A percentile compares a stretch with the other conserved stretches of the same genome.
Evolutionary conservation across 23 red algal genomes (phyloP).

Genomic region (Chondrus crispus): DNA sequence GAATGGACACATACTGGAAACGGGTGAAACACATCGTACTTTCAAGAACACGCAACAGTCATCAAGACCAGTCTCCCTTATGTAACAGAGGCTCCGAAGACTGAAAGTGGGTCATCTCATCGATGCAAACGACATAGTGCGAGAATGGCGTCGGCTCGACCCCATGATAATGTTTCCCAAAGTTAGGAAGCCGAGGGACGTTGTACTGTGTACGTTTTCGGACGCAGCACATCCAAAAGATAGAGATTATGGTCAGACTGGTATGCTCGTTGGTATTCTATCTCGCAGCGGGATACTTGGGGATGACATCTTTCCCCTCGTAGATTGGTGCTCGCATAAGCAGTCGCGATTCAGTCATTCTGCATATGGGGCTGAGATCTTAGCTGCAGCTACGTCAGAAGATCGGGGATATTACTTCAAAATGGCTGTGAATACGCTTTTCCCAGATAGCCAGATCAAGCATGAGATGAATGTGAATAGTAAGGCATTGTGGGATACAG

Average conservation of each 20-base stretch:
- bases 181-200: neutral
- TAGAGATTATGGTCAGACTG: neutral
- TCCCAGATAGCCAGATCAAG: neutral
- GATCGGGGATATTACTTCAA: neutral
- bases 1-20: neutral
- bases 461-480: neutral
- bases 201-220: neutral
- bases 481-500: constrained; percentile 19
- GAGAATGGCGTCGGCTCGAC: neutral
- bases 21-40: neutral
- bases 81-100: neutral
- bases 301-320: neutral
- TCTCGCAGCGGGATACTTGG: neutral
- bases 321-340: neutral
- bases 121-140: neutral
- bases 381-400: neutral
- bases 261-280: neutral
- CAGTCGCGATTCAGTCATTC: neutral
- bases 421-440: neutral
- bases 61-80: neutral
- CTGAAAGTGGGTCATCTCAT: neutral
- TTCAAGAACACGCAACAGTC: neutral
- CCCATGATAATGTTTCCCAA: neutral
- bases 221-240: neutral
- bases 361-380: constrained; percentile 14